phyloP scores from a whole-genome alignment of 208 protist genomes.

The Wallacemonas rigidus region DNA sequence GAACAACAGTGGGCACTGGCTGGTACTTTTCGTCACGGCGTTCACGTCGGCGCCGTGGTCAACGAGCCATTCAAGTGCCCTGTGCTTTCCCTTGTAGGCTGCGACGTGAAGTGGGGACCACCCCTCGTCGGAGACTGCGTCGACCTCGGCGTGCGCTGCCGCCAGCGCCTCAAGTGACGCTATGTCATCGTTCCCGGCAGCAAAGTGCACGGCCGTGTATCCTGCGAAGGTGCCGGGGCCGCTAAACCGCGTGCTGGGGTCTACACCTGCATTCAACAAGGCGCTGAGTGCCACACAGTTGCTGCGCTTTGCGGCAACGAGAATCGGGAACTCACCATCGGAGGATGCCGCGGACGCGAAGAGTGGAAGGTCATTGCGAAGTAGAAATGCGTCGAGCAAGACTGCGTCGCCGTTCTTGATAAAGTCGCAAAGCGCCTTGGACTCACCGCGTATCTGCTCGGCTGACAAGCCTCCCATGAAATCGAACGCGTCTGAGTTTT shows the following conservation, averaged over 20 bases:
- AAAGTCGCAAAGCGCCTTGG: conserved; percentile 27
- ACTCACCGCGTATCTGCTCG: conserved; percentile 39
- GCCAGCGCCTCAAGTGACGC: conserved; percentile 40
- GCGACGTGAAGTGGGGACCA: conserved; percentile 71
- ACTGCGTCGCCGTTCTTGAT: conserved; percentile 22
- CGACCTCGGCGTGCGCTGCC: conserved; percentile 34
- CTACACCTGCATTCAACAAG: conserved; percentile 45
- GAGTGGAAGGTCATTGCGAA: conserved; percentile 92
- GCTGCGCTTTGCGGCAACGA: conserved; percentile 34
- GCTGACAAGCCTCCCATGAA: conserved; percentile 32
- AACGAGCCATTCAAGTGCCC: conserved; percentile 37
- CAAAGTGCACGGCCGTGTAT: conserved; percentile 64
- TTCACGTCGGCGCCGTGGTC: conserved; percentile 56
- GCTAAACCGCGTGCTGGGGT: conserved; percentile 36
- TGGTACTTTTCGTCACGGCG: conserved; percentile 27
- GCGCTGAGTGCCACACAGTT: conserved; percentile 29
- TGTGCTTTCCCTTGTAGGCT: conserved; percentile 45
- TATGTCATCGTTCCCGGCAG: conserved; percentile 35
- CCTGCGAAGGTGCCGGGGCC: conserved; percentile 41
- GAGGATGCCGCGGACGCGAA: conserved; percentile 86
- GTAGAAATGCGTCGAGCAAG: conserved; percentile 94
- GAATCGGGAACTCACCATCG: conserved; percentile 57
- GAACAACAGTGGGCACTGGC: conserved; percentile 57
- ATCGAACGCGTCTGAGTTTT: too few species aligned
- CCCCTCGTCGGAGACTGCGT: conserved; percentile 37